Conservation (phyloP, 2,329 filamentous ascomycete genomes). For the Curvularia spicifera region DNA sequence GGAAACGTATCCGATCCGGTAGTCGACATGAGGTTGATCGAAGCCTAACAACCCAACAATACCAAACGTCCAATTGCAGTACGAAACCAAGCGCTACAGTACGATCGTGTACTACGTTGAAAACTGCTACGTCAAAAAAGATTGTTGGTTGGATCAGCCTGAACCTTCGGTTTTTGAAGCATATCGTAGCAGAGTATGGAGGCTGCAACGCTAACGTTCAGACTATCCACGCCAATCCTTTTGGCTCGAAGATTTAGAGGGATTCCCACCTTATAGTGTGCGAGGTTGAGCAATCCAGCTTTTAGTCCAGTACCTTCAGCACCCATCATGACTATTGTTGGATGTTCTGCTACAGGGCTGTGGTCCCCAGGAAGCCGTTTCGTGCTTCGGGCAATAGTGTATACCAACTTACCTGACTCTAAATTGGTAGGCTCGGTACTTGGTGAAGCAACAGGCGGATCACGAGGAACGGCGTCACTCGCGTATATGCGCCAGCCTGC, state of each 20-base stretch:
- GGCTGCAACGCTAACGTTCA: conserved; percentile 92
- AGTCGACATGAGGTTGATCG: not conserved
- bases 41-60: not conserved
- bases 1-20: not conserved
- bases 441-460: not conserved
- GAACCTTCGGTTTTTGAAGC: conserved; percentile 53
- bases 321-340: conserved; percentile 76
- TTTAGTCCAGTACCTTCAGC: conserved; percentile 42
- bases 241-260: conserved; percentile 55
- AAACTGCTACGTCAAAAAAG: not conserved
- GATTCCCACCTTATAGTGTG: conserved; percentile 71
- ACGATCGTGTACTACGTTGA: not conserved
- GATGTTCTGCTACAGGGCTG: conserved; percentile 52
- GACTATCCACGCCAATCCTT: conserved; percentile 74
- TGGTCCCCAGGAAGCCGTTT: conserved; percentile 32
- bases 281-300: conserved; percentile 55
- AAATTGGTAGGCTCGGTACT: conserved; percentile 8
- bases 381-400: conserved; percentile 30
- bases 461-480: conserved; percentile 57
- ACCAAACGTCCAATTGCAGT: not conserved
- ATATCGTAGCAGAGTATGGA: conserved; percentile 77
- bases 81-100: not conserved
- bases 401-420: conserved; percentile 39
- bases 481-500: conserved; percentile 86
- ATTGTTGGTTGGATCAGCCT: not conserved